phyloP scores from a whole-genome alignment of 352 stramenopile species.

The Peronospora belbahrii region DNA sequence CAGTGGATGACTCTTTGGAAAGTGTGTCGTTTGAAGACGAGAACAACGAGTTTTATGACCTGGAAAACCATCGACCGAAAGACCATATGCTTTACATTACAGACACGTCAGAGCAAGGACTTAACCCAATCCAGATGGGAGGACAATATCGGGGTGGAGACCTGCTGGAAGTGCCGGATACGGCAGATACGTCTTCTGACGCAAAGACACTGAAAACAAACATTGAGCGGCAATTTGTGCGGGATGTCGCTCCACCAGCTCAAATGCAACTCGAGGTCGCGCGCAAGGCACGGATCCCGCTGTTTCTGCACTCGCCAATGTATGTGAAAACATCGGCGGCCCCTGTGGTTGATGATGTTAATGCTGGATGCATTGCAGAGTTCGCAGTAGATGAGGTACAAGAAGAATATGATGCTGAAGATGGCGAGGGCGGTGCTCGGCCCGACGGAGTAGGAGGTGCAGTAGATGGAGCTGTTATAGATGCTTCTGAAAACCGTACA shows the following conservation, averaged over 20 bases:
- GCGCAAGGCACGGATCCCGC: slow-evolving; percentile 68
- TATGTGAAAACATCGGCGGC: slow-evolving; percentile 69
- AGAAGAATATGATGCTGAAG: slow-evolving; percentile 5
- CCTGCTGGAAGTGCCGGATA: slow-evolving; percentile 18
- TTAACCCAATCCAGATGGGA: slow-evolving; percentile 17
- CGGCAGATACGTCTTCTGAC: slow-evolving; percentile 28
- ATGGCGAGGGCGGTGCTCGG: slow-evolving; percentile 13
- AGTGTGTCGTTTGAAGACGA: slow-evolving; percentile 52
- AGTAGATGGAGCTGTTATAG: slow-evolving; percentile 9
- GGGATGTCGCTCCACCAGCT: slow-evolving; percentile 58
- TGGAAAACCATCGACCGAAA: slow-evolving; percentile 35
- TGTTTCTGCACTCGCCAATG: slow-evolving; percentile 84
- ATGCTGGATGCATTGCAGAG: slow-evolving; percentile 19
- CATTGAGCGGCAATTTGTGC: slow-evolving; percentile 67
- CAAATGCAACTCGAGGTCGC: slow-evolving; percentile 85
- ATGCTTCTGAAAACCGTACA: slow-evolving; percentile 2
- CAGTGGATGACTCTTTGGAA: slow-evolving; percentile 32
- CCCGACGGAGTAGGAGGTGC: background rate
- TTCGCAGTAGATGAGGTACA: slow-evolving; percentile 11
- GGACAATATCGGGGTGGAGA: slow-evolving; percentile 23
- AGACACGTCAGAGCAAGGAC: slow-evolving; percentile 13
- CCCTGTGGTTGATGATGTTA: slow-evolving; percentile 43
- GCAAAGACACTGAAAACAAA: slow-evolving; percentile 39
- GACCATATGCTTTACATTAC: slow-evolving; percentile 24
- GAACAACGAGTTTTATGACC: slow-evolving; percentile 37